Conservation (phyloP, 1,139 yeast genomes). For the Tardiomyces digboiensis region DNA sequence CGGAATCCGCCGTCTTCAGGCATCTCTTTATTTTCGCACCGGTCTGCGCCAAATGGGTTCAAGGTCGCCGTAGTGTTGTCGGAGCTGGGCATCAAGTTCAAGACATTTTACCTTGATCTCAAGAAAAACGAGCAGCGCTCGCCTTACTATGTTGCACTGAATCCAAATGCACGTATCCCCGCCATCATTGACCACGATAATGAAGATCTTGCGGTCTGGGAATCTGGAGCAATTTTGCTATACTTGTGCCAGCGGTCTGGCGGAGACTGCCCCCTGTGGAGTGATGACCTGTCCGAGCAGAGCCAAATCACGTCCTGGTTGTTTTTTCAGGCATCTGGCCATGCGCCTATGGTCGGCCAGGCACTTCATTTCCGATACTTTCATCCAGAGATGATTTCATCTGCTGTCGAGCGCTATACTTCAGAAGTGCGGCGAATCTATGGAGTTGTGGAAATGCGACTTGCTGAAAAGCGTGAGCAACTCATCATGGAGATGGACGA, state of each 20-base stretch:
- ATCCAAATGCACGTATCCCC: constrained; percentile 94
- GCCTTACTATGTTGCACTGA: constrained; percentile 83
- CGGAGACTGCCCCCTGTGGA: constrained; percentile 60
- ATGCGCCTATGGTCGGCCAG: constrained; percentile 97
- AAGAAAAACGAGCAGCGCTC: constrained; percentile 86
- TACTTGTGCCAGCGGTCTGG: constrained; percentile 69
- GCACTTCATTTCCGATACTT: constrained; percentile 90
- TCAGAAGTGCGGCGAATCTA: constrained; percentile 92
- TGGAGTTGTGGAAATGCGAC: constrained; percentile 91
- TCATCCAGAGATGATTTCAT: constrained; percentile 78
- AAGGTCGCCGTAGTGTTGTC: constrained; percentile 87
- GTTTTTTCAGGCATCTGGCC: constrained; percentile 92
- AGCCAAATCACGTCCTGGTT: constrained; percentile 86
- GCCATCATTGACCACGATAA: constrained; percentile 83
- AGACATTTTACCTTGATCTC: constrained; percentile 82
- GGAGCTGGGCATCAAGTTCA: constrained; percentile 71
- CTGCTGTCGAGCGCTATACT: constrained; percentile 85
- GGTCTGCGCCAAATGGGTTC: constrained; percentile 96
- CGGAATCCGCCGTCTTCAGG: constrained; percentile 77
- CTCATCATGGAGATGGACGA: constrained; percentile 83
- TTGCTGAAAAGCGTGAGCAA: constrained; percentile 89
- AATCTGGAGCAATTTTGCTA: constrained; percentile 81
- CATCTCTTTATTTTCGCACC: constrained; percentile 76
- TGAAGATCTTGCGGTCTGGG: constrained; percentile 83
- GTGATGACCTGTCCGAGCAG: constrained; percentile 71